A percentile compares a stretch with the other conserved stretches of the same genome.
Evolutionary conservation across 2,329 filamentous ascomycete genomes (phyloP).

Genomic region (Fusarium sublunatum): DNA sequence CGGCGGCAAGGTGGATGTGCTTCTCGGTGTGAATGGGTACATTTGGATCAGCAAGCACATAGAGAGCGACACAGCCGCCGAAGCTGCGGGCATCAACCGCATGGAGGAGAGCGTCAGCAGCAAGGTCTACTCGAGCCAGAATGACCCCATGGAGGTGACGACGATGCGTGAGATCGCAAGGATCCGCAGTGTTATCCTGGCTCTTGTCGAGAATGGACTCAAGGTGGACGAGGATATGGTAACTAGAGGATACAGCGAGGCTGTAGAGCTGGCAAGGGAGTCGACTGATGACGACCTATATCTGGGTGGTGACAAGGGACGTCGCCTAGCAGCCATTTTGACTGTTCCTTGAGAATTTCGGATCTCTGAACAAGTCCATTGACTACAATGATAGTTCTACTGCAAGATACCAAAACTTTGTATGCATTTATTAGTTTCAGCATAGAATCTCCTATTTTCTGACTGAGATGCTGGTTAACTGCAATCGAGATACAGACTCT

Average conservation of each 20-base stretch:
- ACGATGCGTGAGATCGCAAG: conserved; percentile 90
- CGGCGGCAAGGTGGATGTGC: conserved; percentile 79
- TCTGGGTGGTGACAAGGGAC: conserved; percentile 68
- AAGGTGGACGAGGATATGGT: conserved; percentile 93
- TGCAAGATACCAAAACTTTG: conserved; percentile 39
- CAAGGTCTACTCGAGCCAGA: conserved; percentile 94
- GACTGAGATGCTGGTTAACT: neutral
- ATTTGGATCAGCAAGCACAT: conserved; percentile 93
- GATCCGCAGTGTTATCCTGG: conserved; percentile 82
- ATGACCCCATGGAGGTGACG: conserved; percentile 80
- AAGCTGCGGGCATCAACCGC: conserved; percentile 75
- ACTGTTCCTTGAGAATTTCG: conserved; percentile 38
- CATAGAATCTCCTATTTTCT: neutral
- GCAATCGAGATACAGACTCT: neutral
- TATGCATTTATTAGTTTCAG: neutral
- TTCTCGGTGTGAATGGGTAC: conserved; percentile 95
- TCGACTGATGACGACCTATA: conserved; percentile 70
- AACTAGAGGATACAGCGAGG: conserved; percentile 82
- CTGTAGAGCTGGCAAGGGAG: conserved; percentile 77
- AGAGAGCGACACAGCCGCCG: conserved; percentile 64
- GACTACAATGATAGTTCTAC: neutral
- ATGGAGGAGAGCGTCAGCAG: conserved; percentile 88
- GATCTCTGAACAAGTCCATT: neutral
- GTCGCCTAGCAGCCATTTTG: conserved; percentile 59
- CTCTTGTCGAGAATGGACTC: conserved; percentile 83